Base-by-base conservation (phyloP, 2,329 filamentous ascomycete species). In the Aspergillus quadricinctus region DNA sequence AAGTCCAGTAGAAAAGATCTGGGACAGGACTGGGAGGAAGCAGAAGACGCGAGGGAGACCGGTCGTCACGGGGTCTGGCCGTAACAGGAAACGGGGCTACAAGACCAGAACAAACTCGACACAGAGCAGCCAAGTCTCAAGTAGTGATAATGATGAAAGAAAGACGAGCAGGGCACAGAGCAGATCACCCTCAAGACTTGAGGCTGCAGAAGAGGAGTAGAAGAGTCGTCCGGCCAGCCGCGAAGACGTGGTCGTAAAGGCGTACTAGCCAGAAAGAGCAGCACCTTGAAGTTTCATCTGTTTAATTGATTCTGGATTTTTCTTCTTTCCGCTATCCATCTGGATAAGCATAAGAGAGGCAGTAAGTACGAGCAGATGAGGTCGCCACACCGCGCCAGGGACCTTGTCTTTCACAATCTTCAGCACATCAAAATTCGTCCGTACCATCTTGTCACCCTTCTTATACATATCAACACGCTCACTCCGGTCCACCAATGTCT, bases 401-500 rank as follows among this genome's bases (percentile, higher is more conserved):
- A 64, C 62, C 59, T 58, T 59, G 55, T 60, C 51, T 64, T 57
- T 58, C 54, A 54, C 54, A 51, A 63, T 59, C 57, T 60, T 64
- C 62, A 66, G 59, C 65, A 67, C 58, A 61, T 62, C 57, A 61
- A 65, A 57, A 25, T 55, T 59, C 58, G 64, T 63, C 62, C 60
- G 59, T 61, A 62, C 59, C 54, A 58, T 59, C 56, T 63, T 59
- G 57, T 64, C 66, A 61, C 64, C 64, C 61, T 60, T 65, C 62
- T 60, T 58, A 63, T 64, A 64, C 58, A 63, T 60, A 63, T 54
- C 60, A 61, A 62, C 58, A 54, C 62, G 57, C 61, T 65, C 64
- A 62, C 67, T 66, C 65, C 63, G 64, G 60, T 67, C 63, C 64
- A 66, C 61, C 61, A 60, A 60, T 65, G 61, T 49, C 66, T 64